Evolutionary conservation across 192 early-diverging fungal genomes (phyloP).

Genomic region (Backusella sp.): DNA sequence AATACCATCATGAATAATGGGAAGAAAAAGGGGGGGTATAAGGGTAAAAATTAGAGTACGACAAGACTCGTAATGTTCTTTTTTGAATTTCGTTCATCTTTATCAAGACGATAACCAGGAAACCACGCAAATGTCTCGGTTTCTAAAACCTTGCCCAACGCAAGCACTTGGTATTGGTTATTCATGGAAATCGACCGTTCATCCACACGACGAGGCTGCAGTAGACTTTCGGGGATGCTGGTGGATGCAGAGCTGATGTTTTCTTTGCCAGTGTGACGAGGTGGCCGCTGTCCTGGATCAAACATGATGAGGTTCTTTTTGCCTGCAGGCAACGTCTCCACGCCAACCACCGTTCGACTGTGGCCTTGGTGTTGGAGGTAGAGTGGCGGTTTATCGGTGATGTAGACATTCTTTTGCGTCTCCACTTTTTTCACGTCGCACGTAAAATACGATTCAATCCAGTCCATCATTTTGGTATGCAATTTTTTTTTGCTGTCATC

Average conservation of each 20-base stretch:
- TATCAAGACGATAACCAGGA: constrained; percentile 7
- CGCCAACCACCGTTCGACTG: constrained; percentile 61
- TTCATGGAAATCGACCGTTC: constrained; percentile 25
- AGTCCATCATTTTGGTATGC: constrained; percentile 56
- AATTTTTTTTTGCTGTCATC: constrained; percentile 46
- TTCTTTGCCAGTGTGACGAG: background rate
- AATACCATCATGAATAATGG: background rate
- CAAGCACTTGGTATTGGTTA: constrained; percentile 35
- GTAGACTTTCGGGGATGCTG: constrained; percentile 11
- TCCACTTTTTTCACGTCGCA: constrained; percentile 29
- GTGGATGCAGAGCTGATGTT: background rate
- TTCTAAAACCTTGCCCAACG: constrained; percentile 22
- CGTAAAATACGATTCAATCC: constrained; percentile 55
- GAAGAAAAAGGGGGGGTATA: background rate
- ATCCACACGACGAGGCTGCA: constrained; percentile 25
- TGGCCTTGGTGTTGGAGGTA: constrained; percentile 76
- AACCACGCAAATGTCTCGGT: constrained; percentile 3
- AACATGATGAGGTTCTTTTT: constrained; percentile 57
- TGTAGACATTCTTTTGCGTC: constrained; percentile 14
- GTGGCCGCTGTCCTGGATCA: constrained; percentile 51
- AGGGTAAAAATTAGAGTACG: background rate
- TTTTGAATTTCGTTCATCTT: constrained; percentile 18
- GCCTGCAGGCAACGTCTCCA: constrained; percentile 41
- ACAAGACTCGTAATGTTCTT: constrained; percentile 16
- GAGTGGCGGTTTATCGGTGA: constrained; percentile 56